A percentile compares a stretch with the other conserved stretches of the same genome.
Evolutionary conservation across 192 early-diverging fungal genomes (phyloP).

Genomic region (Pilaira anomala): DNA sequence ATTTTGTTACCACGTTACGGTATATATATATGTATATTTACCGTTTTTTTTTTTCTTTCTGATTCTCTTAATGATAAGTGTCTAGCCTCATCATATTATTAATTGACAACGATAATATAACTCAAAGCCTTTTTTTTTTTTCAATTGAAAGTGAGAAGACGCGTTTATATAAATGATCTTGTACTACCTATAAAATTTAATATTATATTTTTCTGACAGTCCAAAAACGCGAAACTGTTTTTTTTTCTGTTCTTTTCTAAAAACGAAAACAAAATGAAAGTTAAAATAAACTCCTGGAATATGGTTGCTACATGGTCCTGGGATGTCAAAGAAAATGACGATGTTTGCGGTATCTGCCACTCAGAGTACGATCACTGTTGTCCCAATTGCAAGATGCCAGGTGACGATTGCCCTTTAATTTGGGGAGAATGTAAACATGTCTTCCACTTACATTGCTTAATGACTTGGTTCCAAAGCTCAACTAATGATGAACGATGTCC

Average conservation of each 20-base stretch:
- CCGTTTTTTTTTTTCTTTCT: no score
- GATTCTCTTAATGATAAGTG: no score
- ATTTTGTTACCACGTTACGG: no score
- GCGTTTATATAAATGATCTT: no score
- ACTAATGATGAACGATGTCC: constrained; percentile 78
- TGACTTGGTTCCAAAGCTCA: constrained; percentile 75
- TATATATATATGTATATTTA: no score
- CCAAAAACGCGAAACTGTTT: background rate
- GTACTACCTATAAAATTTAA: no score
- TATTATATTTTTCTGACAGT: no score
- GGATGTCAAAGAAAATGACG: constrained; percentile 76
- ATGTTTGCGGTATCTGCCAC: constrained; percentile 92
- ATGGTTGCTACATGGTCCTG: constrained; percentile 87
- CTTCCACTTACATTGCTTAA: constrained; percentile 93
- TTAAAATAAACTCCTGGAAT: constrained; percentile 55
- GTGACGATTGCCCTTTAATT: constrained; percentile 82
- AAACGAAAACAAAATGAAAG: constrained; percentile 17
- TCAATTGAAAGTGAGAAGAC: no score
- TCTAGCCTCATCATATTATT: no score
- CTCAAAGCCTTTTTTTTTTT: no score
- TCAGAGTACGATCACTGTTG: constrained; percentile 84
- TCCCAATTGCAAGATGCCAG: constrained; percentile 78
- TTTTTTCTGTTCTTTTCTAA: background rate
- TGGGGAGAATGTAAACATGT: constrained; percentile 90
- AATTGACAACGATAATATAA: no score